Evolutionary conservation across 352 stramenopile genomes (phyloP), one percentile per base, ranked within the genome.

Genomic region (Pythium aphanidermatum): DNA sequence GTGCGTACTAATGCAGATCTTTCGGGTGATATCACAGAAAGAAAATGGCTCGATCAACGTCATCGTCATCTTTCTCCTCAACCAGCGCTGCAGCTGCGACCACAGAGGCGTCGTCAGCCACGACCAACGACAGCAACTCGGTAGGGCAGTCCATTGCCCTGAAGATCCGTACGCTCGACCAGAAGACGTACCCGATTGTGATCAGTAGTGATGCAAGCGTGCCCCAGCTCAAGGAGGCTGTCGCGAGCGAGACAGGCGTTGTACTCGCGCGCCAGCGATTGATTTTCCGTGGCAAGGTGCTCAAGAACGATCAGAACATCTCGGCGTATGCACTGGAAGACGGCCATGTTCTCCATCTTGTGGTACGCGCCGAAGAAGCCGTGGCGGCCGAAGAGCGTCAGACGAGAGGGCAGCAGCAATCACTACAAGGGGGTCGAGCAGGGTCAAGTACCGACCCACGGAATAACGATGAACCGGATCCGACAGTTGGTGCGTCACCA

Each of bases 251-350:
- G 40, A 94, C 82, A 5, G 82, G 82, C 39, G 65, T 94, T 24
- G 76, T 74, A 20, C 49, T 84, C 29, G 67, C 74, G 23, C 77
- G 82, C 3, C 82, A 94, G 61, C 58, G 82, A 30, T 74, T 94
- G 36, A 94, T 94, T 50, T 94, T 91, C 42, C 75, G 80, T 20
- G 82, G 82, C 23, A 80, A 84, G 50, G 82, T 94, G 43, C 75
- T 94, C 39, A 94, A 94, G 61, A 90, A 94, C 40, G 77, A 92
- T 52, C 70, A 90, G 58, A 59, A 51, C 35, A 68, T 94, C 43
- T 56, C 74, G 17, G 57, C 74, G 6, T 94, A 94, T 44, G 52
- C 82, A 12, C 43, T 94, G 11, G 79, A 94, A 52, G 78, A 94
- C 37, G 82, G 79, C 12, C 79, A 94, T 46, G 83, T 83, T 29